Evolutionary conservation across 164 flowering plant species (phyloP).

Genomic region (Aristolochia fimbriata): DNA sequence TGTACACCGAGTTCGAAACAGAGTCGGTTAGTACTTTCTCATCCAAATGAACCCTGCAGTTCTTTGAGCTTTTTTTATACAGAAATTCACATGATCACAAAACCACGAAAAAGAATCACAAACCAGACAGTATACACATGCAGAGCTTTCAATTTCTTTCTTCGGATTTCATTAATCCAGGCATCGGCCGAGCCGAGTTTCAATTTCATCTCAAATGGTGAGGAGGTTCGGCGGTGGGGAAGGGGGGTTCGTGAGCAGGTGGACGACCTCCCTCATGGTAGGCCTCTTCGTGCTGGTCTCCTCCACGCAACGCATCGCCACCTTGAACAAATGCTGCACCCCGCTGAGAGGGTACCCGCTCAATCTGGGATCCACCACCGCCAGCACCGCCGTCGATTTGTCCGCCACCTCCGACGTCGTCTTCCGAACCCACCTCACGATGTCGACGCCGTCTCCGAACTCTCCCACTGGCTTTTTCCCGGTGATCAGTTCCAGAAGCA

Average conservation of each 20-base stretch:
- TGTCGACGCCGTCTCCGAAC: conserved; percentile 91
- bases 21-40: too few relatives aligned
- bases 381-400: conserved; percentile 42
- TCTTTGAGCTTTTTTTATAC: too few relatives aligned
- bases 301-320: conserved; percentile 81
- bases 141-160: too few relatives aligned
- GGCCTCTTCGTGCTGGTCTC: conserved; percentile 66
- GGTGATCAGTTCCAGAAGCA: conserved; percentile 69
- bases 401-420: conserved; percentile 47
- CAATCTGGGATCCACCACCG: conserved; percentile 64
- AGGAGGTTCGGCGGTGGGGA: conserved; percentile 2
- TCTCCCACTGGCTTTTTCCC: conserved; percentile 90
- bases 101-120: too few relatives aligned
- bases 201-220: too few relatives aligned
- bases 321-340: conserved; percentile 65
- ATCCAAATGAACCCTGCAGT: too few relatives aligned
- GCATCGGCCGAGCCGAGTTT: too few relatives aligned
- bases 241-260: conserved; percentile 57
- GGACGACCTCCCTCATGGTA: conserved; percentile 88
- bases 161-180: too few relatives aligned
- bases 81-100: too few relatives aligned
- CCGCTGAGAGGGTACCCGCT: conserved; percentile 39
- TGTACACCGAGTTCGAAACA: too few relatives aligned
- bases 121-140: too few relatives aligned
- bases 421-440: conserved; percentile 73